Evolutionary conservation across 805 yeast genomes (phyloP).

Genomic region (Pichia nakasei): DNA sequence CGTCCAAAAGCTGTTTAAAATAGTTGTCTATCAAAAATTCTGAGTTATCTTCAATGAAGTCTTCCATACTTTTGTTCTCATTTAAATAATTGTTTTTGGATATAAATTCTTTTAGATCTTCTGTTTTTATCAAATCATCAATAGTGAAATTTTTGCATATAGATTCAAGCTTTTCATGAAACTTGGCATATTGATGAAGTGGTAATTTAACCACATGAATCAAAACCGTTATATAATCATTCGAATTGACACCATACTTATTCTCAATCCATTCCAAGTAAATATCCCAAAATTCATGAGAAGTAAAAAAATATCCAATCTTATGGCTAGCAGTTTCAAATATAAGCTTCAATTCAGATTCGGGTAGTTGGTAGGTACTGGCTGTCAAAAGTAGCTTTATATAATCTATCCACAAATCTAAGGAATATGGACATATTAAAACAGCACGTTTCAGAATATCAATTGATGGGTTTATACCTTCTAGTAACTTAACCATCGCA

Average conservation of each 20-base stretch:
- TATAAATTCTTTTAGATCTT: constrained; percentile 23
- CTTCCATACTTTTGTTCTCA: background rate
- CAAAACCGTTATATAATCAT: constrained; percentile 33
- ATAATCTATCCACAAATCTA: constrained; percentile 67
- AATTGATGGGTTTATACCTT: constrained; percentile 46
- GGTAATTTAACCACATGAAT: constrained; percentile 50
- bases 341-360: constrained; percentile 28
- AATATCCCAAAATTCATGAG: constrained; percentile 80
- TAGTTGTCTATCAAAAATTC: constrained; percentile 32
- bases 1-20: constrained; percentile 33
- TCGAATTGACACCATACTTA: constrained; percentile 26
- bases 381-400: constrained; percentile 41
- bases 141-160: constrained; percentile 29
- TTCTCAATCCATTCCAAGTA: constrained; percentile 54
- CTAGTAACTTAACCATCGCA: constrained; percentile 45
- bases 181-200: constrained; percentile 78
- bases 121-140: constrained; percentile 24
- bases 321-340: constrained; percentile 40
- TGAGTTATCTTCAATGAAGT: constrained; percentile 6
- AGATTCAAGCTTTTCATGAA: constrained; percentile 44
- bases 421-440: constrained; percentile 42
- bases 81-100: background rate
- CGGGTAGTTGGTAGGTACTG: constrained; percentile 33
- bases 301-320: constrained; percentile 64
- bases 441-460: constrained; percentile 37